phyloP scores from a whole-genome alignment of 2,329 filamentous ascomycete species.

The Xylaria sp. region DNA sequence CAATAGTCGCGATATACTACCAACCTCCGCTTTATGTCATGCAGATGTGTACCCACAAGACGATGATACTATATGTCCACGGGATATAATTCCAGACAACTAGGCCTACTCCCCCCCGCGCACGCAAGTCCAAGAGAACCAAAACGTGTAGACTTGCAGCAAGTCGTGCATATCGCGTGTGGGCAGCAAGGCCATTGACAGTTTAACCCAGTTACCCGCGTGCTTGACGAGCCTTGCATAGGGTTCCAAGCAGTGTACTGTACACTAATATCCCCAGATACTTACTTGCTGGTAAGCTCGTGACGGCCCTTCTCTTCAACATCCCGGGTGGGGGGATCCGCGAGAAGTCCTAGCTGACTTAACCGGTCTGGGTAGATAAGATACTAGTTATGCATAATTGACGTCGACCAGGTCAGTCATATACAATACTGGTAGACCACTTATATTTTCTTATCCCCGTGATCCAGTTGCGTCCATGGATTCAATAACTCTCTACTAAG shows the following conservation, averaged over 20 bases:
- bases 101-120: constrained; percentile 17
- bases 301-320: constrained; percentile 22
- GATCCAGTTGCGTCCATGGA: constrained; percentile 20
- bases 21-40: background rate
- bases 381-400: background rate
- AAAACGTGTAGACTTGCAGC: constrained; percentile 22
- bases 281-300: constrained; percentile 9
- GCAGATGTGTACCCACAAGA: background rate
- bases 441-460: background rate
- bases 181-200: constrained; percentile 13
- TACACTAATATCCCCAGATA: constrained; percentile 1
- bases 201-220: background rate
- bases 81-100: background rate
- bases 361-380: background rate
- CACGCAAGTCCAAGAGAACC: constrained; percentile 15
- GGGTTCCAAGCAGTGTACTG: background rate
- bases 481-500: background rate
- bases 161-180: constrained; percentile 30
- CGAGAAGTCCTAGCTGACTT: constrained; percentile 21
- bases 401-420: background rate
- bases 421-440: background rate
- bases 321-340: constrained; percentile 29
- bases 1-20: background rate
- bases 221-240: constrained; percentile 33
- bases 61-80: background rate